Evolutionary conservation across 1,139 yeast genomes (phyloP), one percentile per base, ranked within the genome.

Genomic region (Magnusiomyces suaveolens): DNA sequence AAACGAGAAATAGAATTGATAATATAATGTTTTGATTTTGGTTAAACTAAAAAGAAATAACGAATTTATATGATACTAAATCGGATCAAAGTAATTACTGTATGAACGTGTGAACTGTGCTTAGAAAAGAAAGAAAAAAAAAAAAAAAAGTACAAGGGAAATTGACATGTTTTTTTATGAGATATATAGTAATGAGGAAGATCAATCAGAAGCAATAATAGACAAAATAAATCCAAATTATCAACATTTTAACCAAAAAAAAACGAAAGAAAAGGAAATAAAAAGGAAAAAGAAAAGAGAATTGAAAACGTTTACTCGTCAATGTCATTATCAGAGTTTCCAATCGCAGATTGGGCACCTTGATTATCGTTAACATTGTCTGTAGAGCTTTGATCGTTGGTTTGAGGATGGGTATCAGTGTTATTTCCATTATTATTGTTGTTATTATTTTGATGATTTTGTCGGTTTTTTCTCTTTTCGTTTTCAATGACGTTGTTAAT

Each of bases 401-500:
- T 20, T 43, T 36, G 18, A 36, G 8, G 18, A 10, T 36, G 16
- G 41, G 41, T 14, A 14, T 36, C 18, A n/a, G 10, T 10, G 18
- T 36, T n/a, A 36, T 10, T 14, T n/a, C 18, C 18, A 18, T 38
- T 20, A 21, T 50, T 46, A 46, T 33, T 43, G 46, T 29, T 41
- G 25, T 39, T 41, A n/a, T 41, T 48, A 21, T 52, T 48, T 20
- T 39, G 20, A 12, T 51, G 51, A 21, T 23, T 33, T 12, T 20
- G 16, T 6, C 52, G 46, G 21, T 46, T 54, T 26, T 57, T 55
- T 32, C 41, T 56, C 54, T 78, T 80, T 67, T 81, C 88, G 47
- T 77, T 77, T 63, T 79, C 87, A 54, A 88, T 82, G 63, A 86
- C 79, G 64, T 85, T 86, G 68, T 87, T 84, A 50, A 89, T 85